Base-by-base conservation (phyloP, 345 rosid genomes). In the Diplotaxis tenuifolia region DNA sequence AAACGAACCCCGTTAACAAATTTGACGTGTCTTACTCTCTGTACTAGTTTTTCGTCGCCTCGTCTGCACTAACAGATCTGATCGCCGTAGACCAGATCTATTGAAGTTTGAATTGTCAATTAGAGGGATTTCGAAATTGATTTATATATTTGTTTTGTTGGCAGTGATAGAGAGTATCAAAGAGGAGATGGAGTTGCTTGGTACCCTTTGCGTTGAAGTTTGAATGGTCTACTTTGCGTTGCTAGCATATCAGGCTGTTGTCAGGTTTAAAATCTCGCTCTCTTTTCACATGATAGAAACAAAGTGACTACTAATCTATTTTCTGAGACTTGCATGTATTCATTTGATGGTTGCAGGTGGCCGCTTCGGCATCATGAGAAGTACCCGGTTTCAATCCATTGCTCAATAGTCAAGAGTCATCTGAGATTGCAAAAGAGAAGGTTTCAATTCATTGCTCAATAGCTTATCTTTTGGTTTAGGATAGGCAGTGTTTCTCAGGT, bases 181-280 rank as follows among this genome's bases (percentile, higher is more conserved):
- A n/a, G n/a, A n/a, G n/a, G n/a, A n/a, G n/a, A n/a, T n/a, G n/a
- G n/a, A n/a, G n/a, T n/a, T n/a, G n/a, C n/a, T n/a, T n/a, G n/a
- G n/a, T n/a, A n/a, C n/a, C n/a, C n/a, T n/a, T n/a, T n/a, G n/a
- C n/a, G n/a, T n/a, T n/a, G n/a, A n/a, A n/a, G n/a, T n/a, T n/a
- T n/a, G n/a, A n/a, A n/a, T n/a, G n/a, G 88, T 80, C 86, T 96
- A 58, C 78, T 88, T 78, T 87, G 98, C 79, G 82, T 95, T 70
- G 93, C 98, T 67, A 92, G 98, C 75, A 69, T 95, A 52, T 95
- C 98, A 3, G 99, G 98, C 68, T 95, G 98, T 80, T 95, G 98
- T 74, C 98, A 95, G 98, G 99, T 94, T 65, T 56, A n/a, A 23
- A 42, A n/a, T 72, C 67, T 67, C 70, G 28, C 70, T 16, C 36